Conservation (phyloP, 768 basidiomycete species). For the Boletus barrowsii region DNA sequence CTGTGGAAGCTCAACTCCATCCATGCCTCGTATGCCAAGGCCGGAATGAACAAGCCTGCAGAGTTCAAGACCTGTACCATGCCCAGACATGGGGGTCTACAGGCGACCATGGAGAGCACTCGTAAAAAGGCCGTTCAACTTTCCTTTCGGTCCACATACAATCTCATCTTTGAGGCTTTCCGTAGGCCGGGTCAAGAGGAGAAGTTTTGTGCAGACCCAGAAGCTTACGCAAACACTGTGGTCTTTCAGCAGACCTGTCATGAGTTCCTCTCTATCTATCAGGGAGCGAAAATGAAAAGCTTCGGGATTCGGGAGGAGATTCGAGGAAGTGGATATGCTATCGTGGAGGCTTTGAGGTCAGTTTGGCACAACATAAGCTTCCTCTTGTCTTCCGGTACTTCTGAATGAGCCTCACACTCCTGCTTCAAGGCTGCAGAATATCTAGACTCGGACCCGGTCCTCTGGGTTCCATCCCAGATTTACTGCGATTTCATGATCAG, state of each 20-base stretch:
- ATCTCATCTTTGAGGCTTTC: conserved; percentile 6
- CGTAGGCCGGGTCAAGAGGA: conserved; percentile 1
- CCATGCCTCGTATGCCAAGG: conserved; percentile 7
- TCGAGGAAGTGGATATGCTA: not conserved
- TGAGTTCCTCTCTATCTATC: not conserved
- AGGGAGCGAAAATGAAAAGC: not conserved
- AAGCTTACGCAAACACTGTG: not conserved
- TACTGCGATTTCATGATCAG: conserved; percentile 1
- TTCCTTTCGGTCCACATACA: conserved; percentile 3
- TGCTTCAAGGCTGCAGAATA: conserved; percentile 1
- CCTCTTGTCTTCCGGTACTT: not conserved
- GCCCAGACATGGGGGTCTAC: conserved; percentile 8
- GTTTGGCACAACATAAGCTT: not conserved
- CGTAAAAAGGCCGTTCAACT: not conserved
- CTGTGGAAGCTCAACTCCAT: conserved; percentile 11
- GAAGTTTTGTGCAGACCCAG: conserved; percentile 3
- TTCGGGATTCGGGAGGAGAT: conserved; percentile 5
- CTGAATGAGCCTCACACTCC: not conserved
- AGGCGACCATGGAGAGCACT: not conserved
- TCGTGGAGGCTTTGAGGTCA: not conserved
- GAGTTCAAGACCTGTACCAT: conserved; percentile 10
- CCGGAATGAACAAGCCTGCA: conserved; percentile 7
- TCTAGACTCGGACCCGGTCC: not conserved
- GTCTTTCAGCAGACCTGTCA: conserved; percentile 2
- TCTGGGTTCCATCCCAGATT: conserved; percentile 2